Evolutionary conservation across 805 yeast genomes (phyloP), one percentile per base, ranked within the genome.

Genomic region (Priceomyces haplophilus): DNA sequence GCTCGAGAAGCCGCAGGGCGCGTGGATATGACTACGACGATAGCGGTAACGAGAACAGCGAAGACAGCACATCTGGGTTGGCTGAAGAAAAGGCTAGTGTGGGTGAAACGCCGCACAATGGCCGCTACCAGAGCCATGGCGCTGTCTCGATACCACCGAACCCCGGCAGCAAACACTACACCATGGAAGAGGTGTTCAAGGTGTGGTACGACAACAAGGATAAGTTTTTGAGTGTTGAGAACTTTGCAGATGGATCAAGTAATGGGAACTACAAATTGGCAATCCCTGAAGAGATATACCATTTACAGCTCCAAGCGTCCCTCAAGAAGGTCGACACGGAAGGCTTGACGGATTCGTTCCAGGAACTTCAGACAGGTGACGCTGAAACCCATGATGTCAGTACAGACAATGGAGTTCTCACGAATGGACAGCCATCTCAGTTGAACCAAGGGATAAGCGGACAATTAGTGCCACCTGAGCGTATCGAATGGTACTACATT

Each of bases 401-500:
- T 10, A 12, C 31, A 11, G n/a, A 7, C n/a, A n/a, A 27, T 12
- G 31, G 15, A 7, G 15, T 4, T 27, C n/a, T 12, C 15, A 27
- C n/a, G 31, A n/a, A 27, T 10, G 15, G n/a, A 15, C 5, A 12
- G 5, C 31, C 31, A 10, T 5, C 5, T 27, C n/a, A 10, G 31
- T 27, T 27, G 31, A 16, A 16, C 17, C 35, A 32, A 4, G n/a
- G 15, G 19, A 6, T 32, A 10, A 32, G 10, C 20, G 17, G 4
- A 16, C 35, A 4, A 4, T 12, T 32, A 4, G 12, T 21, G 3
- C 7, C 37, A 12, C 39, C 80, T 1, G 67, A 59, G 21, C 60
- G 68, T 40, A 70, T 82, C 50, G 65, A 72, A 38, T 88, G 96
- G 96, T 65, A 65, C 44, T 88, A 88, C 59, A 64, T 82, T 42